Conservation (phyloP, 805 yeast genomes). For the Ogataea populi-albae region DNA sequence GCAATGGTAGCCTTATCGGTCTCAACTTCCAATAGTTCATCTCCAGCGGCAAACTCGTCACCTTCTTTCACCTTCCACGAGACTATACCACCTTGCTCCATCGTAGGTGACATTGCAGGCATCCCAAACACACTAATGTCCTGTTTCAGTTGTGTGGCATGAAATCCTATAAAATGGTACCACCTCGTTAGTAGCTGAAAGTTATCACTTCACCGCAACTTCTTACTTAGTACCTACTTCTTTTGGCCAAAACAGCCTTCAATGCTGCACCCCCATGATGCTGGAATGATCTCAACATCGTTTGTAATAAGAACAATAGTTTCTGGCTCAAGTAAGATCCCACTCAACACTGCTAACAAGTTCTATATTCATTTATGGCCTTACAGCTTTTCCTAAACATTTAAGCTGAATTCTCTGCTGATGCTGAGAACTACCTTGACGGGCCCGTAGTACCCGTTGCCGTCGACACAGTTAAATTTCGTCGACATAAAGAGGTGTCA, state of each 20-base stretch:
- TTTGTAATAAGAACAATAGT: too few species aligned
- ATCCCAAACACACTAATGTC: slow-evolving; percentile 61
- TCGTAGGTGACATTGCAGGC: slow-evolving; percentile 99
- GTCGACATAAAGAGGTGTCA: too few species aligned
- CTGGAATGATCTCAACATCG: slow-evolving; percentile 1
- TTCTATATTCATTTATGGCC: too few species aligned
- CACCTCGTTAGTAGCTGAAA: background rate
- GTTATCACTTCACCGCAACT: background rate
- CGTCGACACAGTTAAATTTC: too few species aligned
- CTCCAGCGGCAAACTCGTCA: slow-evolving; percentile 76
- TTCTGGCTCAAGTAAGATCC: too few species aligned
- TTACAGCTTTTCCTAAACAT: too few species aligned
- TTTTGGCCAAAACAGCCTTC: slow-evolving; percentile 1
- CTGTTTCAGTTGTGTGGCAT: slow-evolving; percentile 21
- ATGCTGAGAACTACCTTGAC: too few species aligned
- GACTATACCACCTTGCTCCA: slow-evolving; percentile 93
- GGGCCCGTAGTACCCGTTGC: too few species aligned
- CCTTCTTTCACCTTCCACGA: slow-evolving; percentile 84
- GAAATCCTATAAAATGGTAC: slow-evolving; percentile 29
- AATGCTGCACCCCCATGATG: background rate
- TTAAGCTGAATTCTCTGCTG: too few species aligned
- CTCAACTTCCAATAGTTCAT: slow-evolving; percentile 76
- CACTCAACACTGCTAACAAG: too few species aligned
- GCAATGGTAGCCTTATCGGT: slow-evolving; percentile 83
- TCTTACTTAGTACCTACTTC: background rate